A percentile compares a stretch with the other conserved stretches of the same genome.
Conservation (phyloP, 352 stramenopile genomes). For the Phytopythium helicoides region DNA sequence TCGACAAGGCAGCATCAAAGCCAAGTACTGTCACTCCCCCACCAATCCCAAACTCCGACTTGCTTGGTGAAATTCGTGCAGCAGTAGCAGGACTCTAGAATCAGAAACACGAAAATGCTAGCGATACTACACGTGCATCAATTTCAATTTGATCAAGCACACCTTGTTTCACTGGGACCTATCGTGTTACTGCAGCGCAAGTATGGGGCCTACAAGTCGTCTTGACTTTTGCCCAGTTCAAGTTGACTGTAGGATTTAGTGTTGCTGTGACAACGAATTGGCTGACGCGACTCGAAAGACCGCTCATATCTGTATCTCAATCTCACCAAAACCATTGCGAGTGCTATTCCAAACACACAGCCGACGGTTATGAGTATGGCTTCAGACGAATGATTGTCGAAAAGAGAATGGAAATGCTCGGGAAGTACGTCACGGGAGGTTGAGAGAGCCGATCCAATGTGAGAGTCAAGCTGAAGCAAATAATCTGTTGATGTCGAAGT, state of each 20-base stretch:
- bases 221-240: too few relatives aligned
- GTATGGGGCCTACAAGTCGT: too few relatives aligned
- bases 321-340: background rate
- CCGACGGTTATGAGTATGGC: background rate
- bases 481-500: background rate
- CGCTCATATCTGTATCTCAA: background rate
- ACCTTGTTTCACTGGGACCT: too few relatives aligned
- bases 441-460: background rate
- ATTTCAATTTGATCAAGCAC: background rate
- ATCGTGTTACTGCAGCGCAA: too few relatives aligned
- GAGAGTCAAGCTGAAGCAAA: background rate
- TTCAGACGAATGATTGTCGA: background rate
- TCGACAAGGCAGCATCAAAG: constrained; percentile 7
- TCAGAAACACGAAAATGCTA: background rate
- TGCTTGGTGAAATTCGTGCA: constrained; percentile 40
- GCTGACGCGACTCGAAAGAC: background rate
- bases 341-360: background rate
- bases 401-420: background rate
- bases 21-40: constrained; percentile 6
- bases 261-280: background rate
- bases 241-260: too few relatives aligned
- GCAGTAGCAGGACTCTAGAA: constrained; percentile 32
- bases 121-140: background rate
- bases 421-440: background rate
- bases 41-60: constrained; percentile 21